Evolutionary conservation across 2,329 filamentous ascomycete species (phyloP).

Genomic region (Aspergillus calidoustus): DNA sequence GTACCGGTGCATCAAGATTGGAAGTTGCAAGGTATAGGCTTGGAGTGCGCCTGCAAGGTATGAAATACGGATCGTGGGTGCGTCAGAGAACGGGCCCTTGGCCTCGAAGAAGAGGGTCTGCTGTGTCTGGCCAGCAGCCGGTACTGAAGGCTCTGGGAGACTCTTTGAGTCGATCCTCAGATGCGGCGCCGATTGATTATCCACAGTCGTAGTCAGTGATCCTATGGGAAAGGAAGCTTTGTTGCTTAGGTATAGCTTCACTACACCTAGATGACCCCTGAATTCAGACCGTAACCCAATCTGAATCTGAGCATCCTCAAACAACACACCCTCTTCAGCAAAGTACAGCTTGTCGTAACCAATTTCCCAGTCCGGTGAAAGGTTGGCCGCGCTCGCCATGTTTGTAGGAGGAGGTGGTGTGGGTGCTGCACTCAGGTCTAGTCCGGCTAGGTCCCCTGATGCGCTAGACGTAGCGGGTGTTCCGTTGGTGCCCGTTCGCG

Average conservation of each 20-base stretch:
- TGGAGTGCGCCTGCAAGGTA: conserved; percentile 94
- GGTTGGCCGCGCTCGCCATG: conserved; percentile 85
- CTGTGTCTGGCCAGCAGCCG: conserved; percentile 76
- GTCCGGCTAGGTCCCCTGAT: conserved; percentile 73
- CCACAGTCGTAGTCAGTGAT: conserved; percentile 92
- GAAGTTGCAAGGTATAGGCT: conserved; percentile 87
- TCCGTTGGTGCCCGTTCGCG: conserved; percentile 38
- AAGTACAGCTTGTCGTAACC: conserved; percentile 86
- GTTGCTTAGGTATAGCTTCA: conserved; percentile 96
- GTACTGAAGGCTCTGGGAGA: conserved; percentile 81
- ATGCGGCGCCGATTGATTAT: conserved; percentile 67
- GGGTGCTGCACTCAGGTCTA: conserved; percentile 73
- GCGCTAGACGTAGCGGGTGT: conserved; percentile 48
- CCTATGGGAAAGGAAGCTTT: conserved; percentile 83
- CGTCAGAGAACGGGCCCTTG: conserved; percentile 76
- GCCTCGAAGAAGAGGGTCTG: conserved; percentile 96
- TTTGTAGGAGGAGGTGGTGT: conserved; percentile 71
- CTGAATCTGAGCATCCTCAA: conserved; percentile 93
- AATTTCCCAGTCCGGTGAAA: conserved; percentile 92
- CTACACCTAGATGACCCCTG: conserved; percentile 88
- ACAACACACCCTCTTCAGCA: conserved; percentile 81
- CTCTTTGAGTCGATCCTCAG: conserved; percentile 87
- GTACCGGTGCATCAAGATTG: conserved; percentile 89
- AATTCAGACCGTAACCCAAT: conserved; percentile 93
- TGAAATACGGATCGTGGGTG: conserved; percentile 87